A percentile compares a stretch with the other conserved stretches of the same genome.
These are phyloP conservation scores for Cyamopsis tetragonoloba DNA, from an alignment of 306 rosid species.

Conservation along the genomic window DNA sequence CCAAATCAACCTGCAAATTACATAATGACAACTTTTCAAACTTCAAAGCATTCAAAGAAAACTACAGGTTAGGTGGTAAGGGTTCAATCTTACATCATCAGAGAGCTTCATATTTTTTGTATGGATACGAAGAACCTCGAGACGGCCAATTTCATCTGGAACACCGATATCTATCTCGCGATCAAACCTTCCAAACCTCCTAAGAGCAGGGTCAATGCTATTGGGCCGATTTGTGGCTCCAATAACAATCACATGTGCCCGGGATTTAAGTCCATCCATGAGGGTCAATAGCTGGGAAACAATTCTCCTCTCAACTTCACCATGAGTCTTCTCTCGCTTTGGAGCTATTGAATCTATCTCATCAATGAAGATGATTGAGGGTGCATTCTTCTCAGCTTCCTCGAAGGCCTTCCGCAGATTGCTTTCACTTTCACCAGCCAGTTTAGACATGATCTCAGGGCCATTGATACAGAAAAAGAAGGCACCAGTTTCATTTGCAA, in stretches of 20 bases:
- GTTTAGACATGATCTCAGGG: conserved; percentile 67
- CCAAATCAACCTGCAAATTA: conserved; percentile 63
- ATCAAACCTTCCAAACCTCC: conserved; percentile 71
- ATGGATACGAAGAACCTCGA: conserved; percentile 69
- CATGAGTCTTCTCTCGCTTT: conserved; percentile 77
- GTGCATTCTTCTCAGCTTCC: conserved; percentile 89
- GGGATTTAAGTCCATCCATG: conserved; percentile 71
- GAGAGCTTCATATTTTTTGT: conserved; percentile 74
- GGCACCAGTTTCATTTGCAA: conserved; percentile 70
- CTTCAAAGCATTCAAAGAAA: no score
- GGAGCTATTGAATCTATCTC: conserved; percentile 87
- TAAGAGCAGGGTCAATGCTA: conserved; percentile 62
- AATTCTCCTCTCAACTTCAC: conserved; percentile 84
- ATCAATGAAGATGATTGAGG: conserved; percentile 74
- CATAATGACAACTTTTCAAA: no score
- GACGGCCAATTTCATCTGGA: conserved; percentile 66
- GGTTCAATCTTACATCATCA: conserved; percentile 50
- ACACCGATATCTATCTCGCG: conserved; percentile 73
- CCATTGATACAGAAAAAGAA: conserved; percentile 65
- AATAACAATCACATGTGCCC: conserved; percentile 63
- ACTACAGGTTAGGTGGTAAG: no score
- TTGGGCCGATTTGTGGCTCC: conserved; percentile 75
- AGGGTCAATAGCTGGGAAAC: conserved; percentile 78
- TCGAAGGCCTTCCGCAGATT: conserved; percentile 66
- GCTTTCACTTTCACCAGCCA: conserved; percentile 73